These are phyloP conservation scores for Fusarium protoensiforme DNA, from an alignment of 2,329 filamentous ascomycete species.

Conservation along the genomic window DNA sequence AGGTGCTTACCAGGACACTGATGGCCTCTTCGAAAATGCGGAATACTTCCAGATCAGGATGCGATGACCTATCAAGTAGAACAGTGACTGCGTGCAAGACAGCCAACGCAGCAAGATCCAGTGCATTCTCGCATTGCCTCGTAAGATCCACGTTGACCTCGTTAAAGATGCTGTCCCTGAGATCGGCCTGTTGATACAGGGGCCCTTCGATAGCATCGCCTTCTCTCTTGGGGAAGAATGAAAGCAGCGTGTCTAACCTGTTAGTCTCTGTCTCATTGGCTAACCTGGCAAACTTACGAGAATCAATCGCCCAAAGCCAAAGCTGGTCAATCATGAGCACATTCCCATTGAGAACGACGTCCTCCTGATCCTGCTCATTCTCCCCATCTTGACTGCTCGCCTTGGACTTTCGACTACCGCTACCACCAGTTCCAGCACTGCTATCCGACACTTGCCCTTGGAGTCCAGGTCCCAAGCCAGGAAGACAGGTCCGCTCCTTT, in stretches of 20 bases:
- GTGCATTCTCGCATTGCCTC: slow-evolving; percentile 68
- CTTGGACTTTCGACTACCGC: slow-evolving; percentile 41
- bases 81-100: slow-evolving; percentile 71
- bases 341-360: slow-evolving; percentile 63
- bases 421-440: slow-evolving; percentile 39
- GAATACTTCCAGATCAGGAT: slow-evolving; percentile 71
- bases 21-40: slow-evolving; percentile 75
- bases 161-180: slow-evolving; percentile 73
- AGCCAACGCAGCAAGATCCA: slow-evolving; percentile 72
- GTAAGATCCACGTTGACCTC: slow-evolving; percentile 74
- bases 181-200: slow-evolving; percentile 68
- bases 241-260: slow-evolving; percentile 58
- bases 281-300: slow-evolving; percentile 50
- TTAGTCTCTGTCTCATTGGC: not conserved
- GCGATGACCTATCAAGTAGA: slow-evolving; percentile 67
- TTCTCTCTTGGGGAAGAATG: slow-evolving; percentile 67
- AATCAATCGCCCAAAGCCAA: slow-evolving; percentile 70
- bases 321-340: slow-evolving; percentile 75
- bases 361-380: slow-evolving; percentile 48
- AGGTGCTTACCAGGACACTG: slow-evolving; percentile 63
- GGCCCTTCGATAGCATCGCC: slow-evolving; percentile 65
- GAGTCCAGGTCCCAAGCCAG: slow-evolving; percentile 38
- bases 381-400: slow-evolving; percentile 43
- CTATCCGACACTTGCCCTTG: slow-evolving; percentile 46
- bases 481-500: slow-evolving; percentile 54